A percentile compares a stretch with the other conserved stretches of the same genome.
These are phyloP conservation scores for Ganoderma meredithae DNA, from an alignment of 1,284 basidiomycete species.

Conservation along the genomic window DNA sequence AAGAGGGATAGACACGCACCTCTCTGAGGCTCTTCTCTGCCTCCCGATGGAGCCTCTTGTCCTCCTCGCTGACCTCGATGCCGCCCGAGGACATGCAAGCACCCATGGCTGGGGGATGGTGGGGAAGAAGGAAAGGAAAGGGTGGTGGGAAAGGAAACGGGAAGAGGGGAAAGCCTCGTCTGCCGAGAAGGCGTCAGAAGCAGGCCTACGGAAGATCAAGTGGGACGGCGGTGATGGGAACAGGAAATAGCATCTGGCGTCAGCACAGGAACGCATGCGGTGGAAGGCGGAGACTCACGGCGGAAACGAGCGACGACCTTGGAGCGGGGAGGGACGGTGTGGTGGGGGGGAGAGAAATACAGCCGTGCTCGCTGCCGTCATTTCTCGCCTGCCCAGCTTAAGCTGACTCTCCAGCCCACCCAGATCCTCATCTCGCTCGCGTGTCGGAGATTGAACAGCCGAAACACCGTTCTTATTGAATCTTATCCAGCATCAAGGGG, in stretches of 20 bases:
- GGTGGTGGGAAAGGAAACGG: constrained; percentile 14
- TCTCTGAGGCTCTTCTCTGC: constrained; percentile 73
- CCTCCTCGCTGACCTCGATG: constrained; percentile 65
- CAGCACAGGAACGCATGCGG: constrained; percentile 8
- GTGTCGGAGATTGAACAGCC: neutral
- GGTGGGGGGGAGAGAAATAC: constrained; percentile 9
- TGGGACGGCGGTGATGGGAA: constrained; percentile 27
- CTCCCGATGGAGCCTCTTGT: constrained; percentile 67
- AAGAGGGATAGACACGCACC: constrained; percentile 47
- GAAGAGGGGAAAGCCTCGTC: constrained; percentile 15
- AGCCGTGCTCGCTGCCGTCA: neutral
- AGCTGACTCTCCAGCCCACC: neutral
- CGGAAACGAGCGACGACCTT: constrained; percentile 27
- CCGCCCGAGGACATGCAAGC: constrained; percentile 72
- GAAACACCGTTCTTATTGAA: neutral
- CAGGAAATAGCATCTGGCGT: constrained; percentile 20
- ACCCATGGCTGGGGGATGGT: constrained; percentile 62
- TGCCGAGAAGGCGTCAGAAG: constrained; percentile 22
- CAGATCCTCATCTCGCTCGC: constrained; percentile 1
- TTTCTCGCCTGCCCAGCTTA: neutral
- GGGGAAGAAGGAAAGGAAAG: constrained; percentile 13
- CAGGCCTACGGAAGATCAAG: constrained; percentile 30
- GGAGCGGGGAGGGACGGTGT: constrained; percentile 15
- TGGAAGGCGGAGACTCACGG: constrained; percentile 4
- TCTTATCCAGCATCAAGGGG: neutral